These are phyloP conservation scores for Penicillium crustosum DNA, from an alignment of 2,329 filamentous ascomycete species.

Conservation along the genomic window DNA sequence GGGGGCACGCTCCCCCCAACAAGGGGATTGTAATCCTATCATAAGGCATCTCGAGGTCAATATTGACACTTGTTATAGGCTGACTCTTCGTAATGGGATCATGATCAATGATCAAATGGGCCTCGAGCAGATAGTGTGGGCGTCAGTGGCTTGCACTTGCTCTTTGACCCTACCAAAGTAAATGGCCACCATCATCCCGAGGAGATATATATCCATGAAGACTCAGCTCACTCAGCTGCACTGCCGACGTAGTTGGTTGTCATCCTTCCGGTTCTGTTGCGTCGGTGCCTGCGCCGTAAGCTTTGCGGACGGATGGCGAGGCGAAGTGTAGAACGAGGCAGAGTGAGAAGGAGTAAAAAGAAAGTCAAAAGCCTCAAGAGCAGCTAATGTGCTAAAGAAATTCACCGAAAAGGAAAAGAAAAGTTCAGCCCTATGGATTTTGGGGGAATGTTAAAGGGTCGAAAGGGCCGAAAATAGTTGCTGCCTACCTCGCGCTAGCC, in stretches of 20 bases:
- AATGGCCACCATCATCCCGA: neutral
- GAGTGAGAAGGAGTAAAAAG: too few relatives aligned
- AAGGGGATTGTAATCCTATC: neutral
- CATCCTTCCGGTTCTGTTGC: neutral
- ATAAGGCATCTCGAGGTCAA: neutral
- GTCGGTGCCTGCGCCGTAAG: neutral
- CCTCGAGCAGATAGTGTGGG: neutral
- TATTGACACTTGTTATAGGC: neutral
- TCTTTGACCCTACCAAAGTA: neutral
- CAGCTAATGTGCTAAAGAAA: neutral
- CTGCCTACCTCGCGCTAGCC: neutral
- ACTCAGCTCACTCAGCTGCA: neutral
- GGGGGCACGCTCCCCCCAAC: neutral
- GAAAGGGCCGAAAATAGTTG: neutral
- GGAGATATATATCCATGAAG: neutral
- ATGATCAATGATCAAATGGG: neutral
- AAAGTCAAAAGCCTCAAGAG: neutral
- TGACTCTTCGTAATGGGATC: neutral
- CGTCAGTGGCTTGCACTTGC: neutral
- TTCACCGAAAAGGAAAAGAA: neutral
- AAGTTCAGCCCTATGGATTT: neutral
- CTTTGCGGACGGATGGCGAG: neutral
- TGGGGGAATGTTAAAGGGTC: neutral
- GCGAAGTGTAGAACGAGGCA: too few relatives aligned
- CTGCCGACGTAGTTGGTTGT: neutral